phyloP scores from a whole-genome alignment of 2,329 filamentous ascomycete genomes.

The Emmonsiellopsis sp. region DNA sequence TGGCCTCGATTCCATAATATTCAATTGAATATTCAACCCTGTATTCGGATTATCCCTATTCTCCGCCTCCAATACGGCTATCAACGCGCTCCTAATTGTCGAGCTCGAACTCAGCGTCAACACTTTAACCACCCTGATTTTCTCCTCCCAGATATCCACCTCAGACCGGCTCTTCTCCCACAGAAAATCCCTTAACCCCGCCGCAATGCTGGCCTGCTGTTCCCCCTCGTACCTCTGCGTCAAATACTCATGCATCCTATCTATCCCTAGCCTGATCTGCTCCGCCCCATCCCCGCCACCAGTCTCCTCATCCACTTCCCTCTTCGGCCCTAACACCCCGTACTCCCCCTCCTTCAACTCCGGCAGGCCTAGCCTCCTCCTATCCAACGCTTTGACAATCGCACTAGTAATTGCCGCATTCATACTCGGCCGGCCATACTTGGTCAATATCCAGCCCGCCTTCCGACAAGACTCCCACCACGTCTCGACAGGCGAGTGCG shows the following conservation, averaged over 20 bases:
- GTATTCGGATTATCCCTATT: background rate
- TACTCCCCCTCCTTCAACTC: background rate
- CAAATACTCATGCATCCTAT: slow-evolving; percentile 14
- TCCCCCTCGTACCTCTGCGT: slow-evolving; percentile 6
- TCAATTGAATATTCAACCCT: slow-evolving; percentile 31
- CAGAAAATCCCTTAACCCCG: slow-evolving; percentile 16
- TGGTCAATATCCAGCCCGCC: slow-evolving; percentile 54
- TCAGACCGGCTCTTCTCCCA: slow-evolving; percentile 9
- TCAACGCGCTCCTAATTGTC: slow-evolving; percentile 38
- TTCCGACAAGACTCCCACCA: slow-evolving; percentile 51
- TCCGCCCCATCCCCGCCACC: background rate
- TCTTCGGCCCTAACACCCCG: background rate
- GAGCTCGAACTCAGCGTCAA: slow-evolving; percentile 56
- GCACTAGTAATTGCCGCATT: slow-evolving; percentile 48
- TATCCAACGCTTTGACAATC: slow-evolving; percentile 38
- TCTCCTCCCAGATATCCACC: background rate
- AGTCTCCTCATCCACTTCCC: background rate
- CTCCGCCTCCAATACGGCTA: slow-evolving; percentile 5
- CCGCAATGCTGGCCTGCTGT: slow-evolving; percentile 11
- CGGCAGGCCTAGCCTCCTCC: slow-evolving; percentile 16
- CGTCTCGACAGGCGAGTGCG: slow-evolving; percentile 15
- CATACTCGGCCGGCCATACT: slow-evolving; percentile 59
- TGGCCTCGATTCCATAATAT: slow-evolving; percentile 57
- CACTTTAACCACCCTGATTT: slow-evolving; percentile 33
- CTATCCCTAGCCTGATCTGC: background rate